phyloP scores from a whole-genome alignment of 2,329 filamentous ascomycete genomes.

The Fusarium miscanthi region DNA sequence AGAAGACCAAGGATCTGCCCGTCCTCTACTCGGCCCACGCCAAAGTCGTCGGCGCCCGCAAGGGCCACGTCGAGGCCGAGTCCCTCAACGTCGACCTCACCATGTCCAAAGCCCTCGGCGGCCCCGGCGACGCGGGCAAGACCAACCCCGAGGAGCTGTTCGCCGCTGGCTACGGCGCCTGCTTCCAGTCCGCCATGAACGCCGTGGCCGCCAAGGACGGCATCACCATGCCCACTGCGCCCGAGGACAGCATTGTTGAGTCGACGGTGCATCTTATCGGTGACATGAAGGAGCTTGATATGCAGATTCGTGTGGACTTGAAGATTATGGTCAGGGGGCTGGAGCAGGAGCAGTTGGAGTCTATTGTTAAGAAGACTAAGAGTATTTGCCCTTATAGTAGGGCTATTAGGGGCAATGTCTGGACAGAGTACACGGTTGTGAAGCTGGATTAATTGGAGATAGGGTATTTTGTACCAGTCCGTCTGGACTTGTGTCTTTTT shows the following conservation, averaged over 20 bases:
- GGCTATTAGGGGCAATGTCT: constrained; percentile 1
- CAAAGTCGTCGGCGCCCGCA: constrained; percentile 20
- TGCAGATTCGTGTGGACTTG: constrained; percentile 18
- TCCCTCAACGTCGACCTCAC: constrained; percentile 28
- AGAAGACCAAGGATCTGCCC: neutral
- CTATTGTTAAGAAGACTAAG: constrained; percentile 3
- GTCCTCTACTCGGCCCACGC: constrained; percentile 21
- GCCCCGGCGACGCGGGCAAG: constrained; percentile 20
- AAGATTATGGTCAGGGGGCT: constrained; percentile 22
- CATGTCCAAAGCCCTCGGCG: constrained; percentile 26
- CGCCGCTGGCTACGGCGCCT: constrained; percentile 21
- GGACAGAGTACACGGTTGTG: constrained; percentile 6
- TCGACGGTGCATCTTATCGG: constrained; percentile 19
- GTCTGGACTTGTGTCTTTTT: accelerated
- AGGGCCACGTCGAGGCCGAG: constrained; percentile 19
- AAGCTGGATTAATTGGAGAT: neutral
- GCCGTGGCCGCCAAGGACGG: constrained; percentile 16
- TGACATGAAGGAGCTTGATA: constrained; percentile 18
- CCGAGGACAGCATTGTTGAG: constrained; percentile 19
- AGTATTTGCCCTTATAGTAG: constrained; percentile 16
- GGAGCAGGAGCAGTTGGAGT: neutral
- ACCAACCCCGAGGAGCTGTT: constrained; percentile 18
- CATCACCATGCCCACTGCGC: constrained; percentile 1
- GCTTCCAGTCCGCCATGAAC: constrained; percentile 28
- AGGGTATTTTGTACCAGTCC: accelerated